Base-by-base conservation (phyloP, 441 rosid genomes). In the Erodium texanum region DNA sequence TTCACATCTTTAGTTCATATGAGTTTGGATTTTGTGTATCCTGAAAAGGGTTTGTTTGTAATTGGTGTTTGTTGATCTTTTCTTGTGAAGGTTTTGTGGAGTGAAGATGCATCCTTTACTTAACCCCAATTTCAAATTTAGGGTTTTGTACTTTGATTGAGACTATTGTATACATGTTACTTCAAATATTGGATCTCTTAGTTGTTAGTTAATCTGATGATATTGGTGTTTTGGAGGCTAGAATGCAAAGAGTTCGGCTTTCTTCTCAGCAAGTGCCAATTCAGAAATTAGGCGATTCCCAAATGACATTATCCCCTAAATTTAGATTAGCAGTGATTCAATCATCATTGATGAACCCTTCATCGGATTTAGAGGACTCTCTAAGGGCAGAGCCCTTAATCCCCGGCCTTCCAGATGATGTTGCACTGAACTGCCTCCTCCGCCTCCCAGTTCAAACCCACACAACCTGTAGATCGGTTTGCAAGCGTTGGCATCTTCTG, bases 341-440 rank as follows among this genome's bases (percentile, higher is more conserved):
- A 45, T 81, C 96, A 14, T 77, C 92, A 8, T 72, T 86, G 69
- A 74, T 83, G n/a, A 80, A 75, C 68, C 75, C 82, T 63, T 76
- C 93, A 5, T 72, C 77, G 0, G 89, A 88, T 50, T 52, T 76
- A 50, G 96, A 89, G 66, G 48, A 67, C 58, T 84, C 86, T 50
- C 82, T 86, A n/a, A 76, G 64, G 56, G 75, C 77, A 6, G 92
- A 88, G 43, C 88, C 92, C 16, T 69, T 89, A 9, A 81, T 92
- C 64, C 96, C 96, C 0, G 95, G 96, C 54, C 93, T 92, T 73
- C 98, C 96, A 0, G 98, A 89, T 74, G 98, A 92, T 76, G 80
- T 89, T 59, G 88, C 98, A 1, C 82, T 86, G 18, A 84, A 86
- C 68, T 89, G 96, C 64, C 93, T 89, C 62, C 86, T 92, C 19